Evolutionary conservation across 768 basidiomycete species (phyloP).

Genomic region (Baorangia bicolor): DNA sequence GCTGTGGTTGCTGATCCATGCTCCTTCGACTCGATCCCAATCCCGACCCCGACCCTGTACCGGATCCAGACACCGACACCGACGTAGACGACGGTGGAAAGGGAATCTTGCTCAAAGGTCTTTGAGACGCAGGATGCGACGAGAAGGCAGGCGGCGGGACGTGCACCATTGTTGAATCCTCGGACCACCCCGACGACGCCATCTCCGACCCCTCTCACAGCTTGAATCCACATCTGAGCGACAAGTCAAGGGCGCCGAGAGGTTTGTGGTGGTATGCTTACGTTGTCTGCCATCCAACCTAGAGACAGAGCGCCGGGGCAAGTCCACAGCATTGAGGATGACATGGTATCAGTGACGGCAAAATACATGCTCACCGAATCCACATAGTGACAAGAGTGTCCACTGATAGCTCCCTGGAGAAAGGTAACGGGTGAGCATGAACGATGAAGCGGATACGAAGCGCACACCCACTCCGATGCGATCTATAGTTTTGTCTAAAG

Average conservation of each 20-base stretch:
- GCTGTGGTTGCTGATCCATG: conserved; percentile 32
- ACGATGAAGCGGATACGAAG: not conserved
- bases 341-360: not conserved
- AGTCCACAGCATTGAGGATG: not conserved
- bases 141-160: conserved; percentile 21
- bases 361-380: conserved; percentile 65
- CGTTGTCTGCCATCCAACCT: conserved; percentile 95
- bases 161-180: conserved; percentile 45
- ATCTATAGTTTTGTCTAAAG: conserved; percentile 85
- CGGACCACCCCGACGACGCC: conserved; percentile 60
- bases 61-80: not conserved
- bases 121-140: conserved; percentile 10
- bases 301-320: not conserved
- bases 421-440: not conserved
- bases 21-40: conserved; percentile 6
- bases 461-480: conserved; percentile 81
- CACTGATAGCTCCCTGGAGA: conserved; percentile 72
- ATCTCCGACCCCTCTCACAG: conserved; percentile 50
- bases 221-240: conserved; percentile 88
- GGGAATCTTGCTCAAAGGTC: conserved; percentile 6
- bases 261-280: conserved; percentile 33
- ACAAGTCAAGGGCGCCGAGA: conserved; percentile 25
- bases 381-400: conserved; percentile 79
- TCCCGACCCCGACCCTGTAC: not conserved
- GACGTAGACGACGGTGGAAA: conserved; percentile 11